Base-by-base conservation (phyloP, 2,329 filamentous ascomycete genomes). In the Sarocladium strictum region DNA sequence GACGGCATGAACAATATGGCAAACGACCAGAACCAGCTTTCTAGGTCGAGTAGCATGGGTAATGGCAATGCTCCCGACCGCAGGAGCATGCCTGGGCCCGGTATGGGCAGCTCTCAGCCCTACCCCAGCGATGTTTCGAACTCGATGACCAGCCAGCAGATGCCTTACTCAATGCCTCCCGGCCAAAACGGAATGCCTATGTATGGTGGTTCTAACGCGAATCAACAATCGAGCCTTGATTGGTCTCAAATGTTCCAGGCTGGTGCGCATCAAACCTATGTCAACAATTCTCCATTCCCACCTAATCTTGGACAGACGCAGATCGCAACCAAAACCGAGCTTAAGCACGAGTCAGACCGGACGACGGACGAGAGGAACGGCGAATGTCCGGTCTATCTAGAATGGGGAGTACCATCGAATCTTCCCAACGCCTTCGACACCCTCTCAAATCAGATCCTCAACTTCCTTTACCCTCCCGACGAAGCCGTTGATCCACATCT, bases 171-270 rank as follows among this genome's bases (percentile, higher is more conserved):
- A 71, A 80, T 86, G 79, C 77, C 79, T 55, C 79, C 77, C 61
- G 74, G 72, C 65, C 79, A 85, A 72, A 84, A 83, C 65, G 82
- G 81, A 66, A 80, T 84, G 76, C 78, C 79, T 58, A 83, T 84
- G 75, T 83, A 83, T 69, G 77, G 75, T 65, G 76, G 75, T 67
- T 79, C 80, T 62, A 80, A 79, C 72, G 73, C 78, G 71, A 78
- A 79, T 70, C 81, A 84, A 72, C 77, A 80, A 73, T 75, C 77
- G 68, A 72, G 79, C 75, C 75, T 87, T 75, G 86, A 90, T 74
- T 90, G 87, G 87, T 80, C 85, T 66, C 81, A 86, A 69, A 87
- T 90, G 83, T 89, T 89, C 76, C 86, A 85, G 75, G 72, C 84
- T 75, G 84, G 84, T 79, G 78, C 81, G 74, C 81, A 86, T 72